Conservation (phyloP, 306 rosid genomes). For the Quercus aquifolioides region DNA sequence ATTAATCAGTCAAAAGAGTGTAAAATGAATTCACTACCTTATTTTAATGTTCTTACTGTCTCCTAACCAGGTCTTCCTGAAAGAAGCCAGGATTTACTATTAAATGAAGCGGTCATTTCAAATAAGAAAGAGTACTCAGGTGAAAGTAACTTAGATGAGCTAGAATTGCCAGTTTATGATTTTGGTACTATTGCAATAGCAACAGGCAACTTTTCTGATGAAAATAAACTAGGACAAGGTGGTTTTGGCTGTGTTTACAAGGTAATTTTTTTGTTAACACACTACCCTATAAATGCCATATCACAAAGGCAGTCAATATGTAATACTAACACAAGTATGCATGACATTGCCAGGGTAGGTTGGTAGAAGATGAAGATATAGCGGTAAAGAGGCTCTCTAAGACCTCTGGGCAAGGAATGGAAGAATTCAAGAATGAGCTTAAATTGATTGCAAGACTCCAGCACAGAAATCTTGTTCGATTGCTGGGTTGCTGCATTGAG, state of each 20-base stretch:
- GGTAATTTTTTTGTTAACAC: constrained; percentile 24
- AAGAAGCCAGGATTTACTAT: constrained; percentile 49
- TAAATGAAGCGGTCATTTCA: constrained; percentile 41
- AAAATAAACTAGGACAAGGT: constrained; percentile 52
- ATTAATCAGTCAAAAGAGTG: neutral
- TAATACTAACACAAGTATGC: constrained; percentile 8
- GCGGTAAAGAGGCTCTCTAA: constrained; percentile 74
- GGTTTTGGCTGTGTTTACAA: constrained; percentile 57
- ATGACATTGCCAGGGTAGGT: constrained; percentile 48
- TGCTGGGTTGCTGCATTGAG: constrained; percentile 63
- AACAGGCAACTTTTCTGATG: constrained; percentile 40
- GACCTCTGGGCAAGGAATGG: constrained; percentile 61
- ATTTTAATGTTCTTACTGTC: constrained; percentile 3
- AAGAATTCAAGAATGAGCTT: constrained; percentile 73
- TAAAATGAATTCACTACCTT: neutral
- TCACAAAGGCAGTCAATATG: neutral
- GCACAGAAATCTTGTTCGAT: constrained; percentile 67
- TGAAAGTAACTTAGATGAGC: constrained; percentile 40
- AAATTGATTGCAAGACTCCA: constrained; percentile 65
- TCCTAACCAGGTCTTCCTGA: constrained; percentile 41
- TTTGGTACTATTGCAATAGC: constrained; percentile 39
- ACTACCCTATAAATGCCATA: neutral
- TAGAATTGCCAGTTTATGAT: constrained; percentile 51
- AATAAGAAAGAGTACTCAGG: constrained; percentile 40
- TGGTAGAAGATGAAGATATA: constrained; percentile 55